A percentile compares a stretch with the other conserved stretches of the same genome.
Conservation (phyloP, 108 stramenopile species). For the Fistulifera solaris region DNA sequence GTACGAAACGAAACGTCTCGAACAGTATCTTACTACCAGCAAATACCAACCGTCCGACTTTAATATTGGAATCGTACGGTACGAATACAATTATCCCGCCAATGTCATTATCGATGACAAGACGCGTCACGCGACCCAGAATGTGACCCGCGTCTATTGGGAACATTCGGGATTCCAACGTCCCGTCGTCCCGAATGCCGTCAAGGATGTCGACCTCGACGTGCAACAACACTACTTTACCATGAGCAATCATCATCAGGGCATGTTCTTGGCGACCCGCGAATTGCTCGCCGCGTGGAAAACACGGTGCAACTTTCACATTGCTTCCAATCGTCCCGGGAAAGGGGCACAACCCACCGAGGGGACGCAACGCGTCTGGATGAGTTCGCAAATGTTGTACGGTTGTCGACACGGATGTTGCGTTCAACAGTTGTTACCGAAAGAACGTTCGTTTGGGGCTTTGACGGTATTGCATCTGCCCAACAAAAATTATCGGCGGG, state of each 20-base stretch:
- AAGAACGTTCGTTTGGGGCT: constrained; percentile 56
- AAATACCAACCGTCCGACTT: constrained; percentile 34
- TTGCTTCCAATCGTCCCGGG: constrained; percentile 54
- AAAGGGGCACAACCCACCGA: constrained; percentile 55
- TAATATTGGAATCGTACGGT: constrained; percentile 82
- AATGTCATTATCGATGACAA: constrained; percentile 79
- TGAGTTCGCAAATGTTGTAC: constrained; percentile 76
- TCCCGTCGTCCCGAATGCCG: constrained; percentile 43
- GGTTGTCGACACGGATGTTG: constrained; percentile 46
- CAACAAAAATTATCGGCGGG: constrained; percentile 83
- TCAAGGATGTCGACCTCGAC: constrained; percentile 13
- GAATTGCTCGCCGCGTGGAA: constrained; percentile 65
- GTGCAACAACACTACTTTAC: constrained; percentile 48
- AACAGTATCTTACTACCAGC: constrained; percentile 27
- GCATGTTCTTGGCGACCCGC: constrained; percentile 76
- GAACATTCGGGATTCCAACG: constrained; percentile 38
- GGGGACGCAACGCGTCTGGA: constrained; percentile 76
- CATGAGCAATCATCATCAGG: constrained; percentile 79
- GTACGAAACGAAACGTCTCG: constrained; percentile 56
- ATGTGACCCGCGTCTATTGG: constrained; percentile 82
- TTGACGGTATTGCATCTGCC: constrained; percentile 74
- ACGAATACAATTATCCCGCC: constrained; percentile 81
- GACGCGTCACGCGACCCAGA: constrained; percentile 73
- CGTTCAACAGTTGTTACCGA: constrained; percentile 63
- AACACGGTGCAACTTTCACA: constrained; percentile 58